Evolutionary conservation across 768 basidiomycete species (phyloP).

Genomic region (Hygrophorus russula): DNA sequence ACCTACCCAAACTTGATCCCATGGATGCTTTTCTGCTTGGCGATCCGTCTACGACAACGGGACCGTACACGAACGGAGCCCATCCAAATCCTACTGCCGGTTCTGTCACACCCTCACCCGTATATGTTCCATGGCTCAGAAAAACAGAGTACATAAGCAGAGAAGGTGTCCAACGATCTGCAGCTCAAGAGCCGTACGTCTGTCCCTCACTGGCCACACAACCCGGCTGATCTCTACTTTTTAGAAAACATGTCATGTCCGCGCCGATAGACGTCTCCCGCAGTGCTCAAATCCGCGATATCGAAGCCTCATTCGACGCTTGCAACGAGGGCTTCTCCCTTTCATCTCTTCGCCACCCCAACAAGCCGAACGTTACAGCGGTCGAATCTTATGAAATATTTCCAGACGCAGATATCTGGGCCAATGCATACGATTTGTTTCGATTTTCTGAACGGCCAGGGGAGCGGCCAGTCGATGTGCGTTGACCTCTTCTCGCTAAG

Average conservation of each 20-base stretch:
- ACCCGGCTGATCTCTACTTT: neutral
- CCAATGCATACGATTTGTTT: constrained; percentile 83
- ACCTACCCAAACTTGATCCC: constrained; percentile 54
- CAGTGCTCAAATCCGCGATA: constrained; percentile 62
- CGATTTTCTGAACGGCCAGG: constrained; percentile 79
- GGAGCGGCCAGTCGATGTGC: constrained; percentile 59
- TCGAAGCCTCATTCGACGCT: constrained; percentile 66
- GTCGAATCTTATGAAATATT: constrained; percentile 75
- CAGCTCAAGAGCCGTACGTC: constrained; percentile 46
- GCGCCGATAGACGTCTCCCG: constrained; percentile 61
- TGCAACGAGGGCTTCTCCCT: constrained; percentile 54
- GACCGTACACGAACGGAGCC: constrained; percentile 31
- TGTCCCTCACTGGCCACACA: constrained; percentile 1
- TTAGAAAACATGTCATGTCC: constrained; percentile 36
- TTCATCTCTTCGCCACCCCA: constrained; percentile 57
- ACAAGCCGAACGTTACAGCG: constrained; percentile 62
- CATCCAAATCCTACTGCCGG: constrained; percentile 24
- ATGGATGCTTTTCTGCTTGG: constrained; percentile 67
- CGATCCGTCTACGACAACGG: constrained; percentile 42
- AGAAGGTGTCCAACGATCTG: constrained; percentile 32
- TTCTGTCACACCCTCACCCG: constrained; percentile 33
- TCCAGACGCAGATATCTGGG: constrained; percentile 81
- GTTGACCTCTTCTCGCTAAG: constrained; percentile 12
- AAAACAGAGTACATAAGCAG: constrained; percentile 85
- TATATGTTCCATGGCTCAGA: constrained; percentile 81